Base-by-base conservation (phyloP, 768 basidiomycete genomes). In the Lanmaoa pseudosensibilis region DNA sequence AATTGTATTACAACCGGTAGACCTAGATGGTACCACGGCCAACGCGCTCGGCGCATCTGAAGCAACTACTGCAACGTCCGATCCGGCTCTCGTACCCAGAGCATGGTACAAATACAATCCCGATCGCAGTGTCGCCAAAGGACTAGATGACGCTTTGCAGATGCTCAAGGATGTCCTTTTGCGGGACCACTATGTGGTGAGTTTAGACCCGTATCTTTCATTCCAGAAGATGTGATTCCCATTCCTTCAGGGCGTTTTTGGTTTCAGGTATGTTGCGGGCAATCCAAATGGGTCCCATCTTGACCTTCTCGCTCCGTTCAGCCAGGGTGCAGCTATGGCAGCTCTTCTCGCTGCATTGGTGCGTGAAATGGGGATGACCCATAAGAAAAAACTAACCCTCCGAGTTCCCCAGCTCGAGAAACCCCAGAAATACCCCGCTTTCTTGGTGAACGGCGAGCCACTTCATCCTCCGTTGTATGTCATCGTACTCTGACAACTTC, bases 251-350 rank as follows among this genome's bases (percentile, higher is more conserved):
- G 90, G 89, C 27, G 81, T 92, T 9, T 80, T 92, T 64, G 90
- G 90, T 7, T 92, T 92, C 67, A 91, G 89, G 87, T 85, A 30
- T 30, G 71, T 55, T 56, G 13, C 47, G 34, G 12, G 37, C 19
- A 25, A 16, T 36, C 0, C 11, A 34, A 13, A 9, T 1, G 39
- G 10, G 32, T 52, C 16, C 58, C 37, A 23, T 43, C 16, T 32
- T 50, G 34, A 65, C 54, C 38, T 40, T 44, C 37, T 57, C 32
- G 37, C 30, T 54, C 32, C 33, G 48, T 58, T 46, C 44, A 89
- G 88, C 58, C 92, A 94, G 73, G 91, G 91, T 16, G 91, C 88
- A 16, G 83, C 82, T 5, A 78, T 92, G 72, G 92, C 88, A 33
- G 86, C 82, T 10, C 65, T 92, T 36, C 75, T 92, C 23, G 73